Conservation (phyloP, 345 rosid genomes). For the thale cress (Arabidopsis thaliana) region DNA sequence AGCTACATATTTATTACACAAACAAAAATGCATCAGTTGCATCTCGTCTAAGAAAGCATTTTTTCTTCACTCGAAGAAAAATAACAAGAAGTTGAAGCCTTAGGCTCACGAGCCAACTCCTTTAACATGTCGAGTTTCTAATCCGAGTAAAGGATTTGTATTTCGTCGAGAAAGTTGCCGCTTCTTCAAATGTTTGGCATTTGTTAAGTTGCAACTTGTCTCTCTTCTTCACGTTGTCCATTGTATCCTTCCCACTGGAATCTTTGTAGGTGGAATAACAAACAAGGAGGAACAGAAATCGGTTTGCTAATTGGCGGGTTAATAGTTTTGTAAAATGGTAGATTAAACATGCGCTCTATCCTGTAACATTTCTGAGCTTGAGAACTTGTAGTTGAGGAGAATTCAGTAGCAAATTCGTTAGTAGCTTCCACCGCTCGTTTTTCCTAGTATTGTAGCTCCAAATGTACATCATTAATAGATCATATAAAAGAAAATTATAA, state of each 20-base stretch:
- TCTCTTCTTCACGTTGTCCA: constrained; percentile 34
- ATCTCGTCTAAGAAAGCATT: constrained; percentile 8
- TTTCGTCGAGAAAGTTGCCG: constrained; percentile 16
- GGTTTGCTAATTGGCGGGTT: background rate
- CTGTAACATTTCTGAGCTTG: constrained; percentile 24
- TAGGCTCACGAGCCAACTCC: constrained; percentile 28
- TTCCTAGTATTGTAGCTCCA: constrained; percentile 27
- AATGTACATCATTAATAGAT: background rate
- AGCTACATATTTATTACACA: background rate
- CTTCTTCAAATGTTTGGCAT: constrained; percentile 21
- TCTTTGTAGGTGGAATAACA: constrained; percentile 13
- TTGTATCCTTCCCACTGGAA: constrained; percentile 27
- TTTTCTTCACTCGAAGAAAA: constrained; percentile 19
- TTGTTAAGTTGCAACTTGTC: constrained; percentile 30
- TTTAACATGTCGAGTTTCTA: constrained; percentile 23
- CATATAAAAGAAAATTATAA: no score
- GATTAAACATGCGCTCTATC: background rate
- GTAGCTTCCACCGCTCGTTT: constrained; percentile 28
- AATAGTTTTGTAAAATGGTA: background rate
- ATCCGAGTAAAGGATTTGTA: background rate
- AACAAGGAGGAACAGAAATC: background rate
- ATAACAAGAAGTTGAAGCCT: constrained; percentile 28
- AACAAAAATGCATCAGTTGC: constrained; percentile 1
- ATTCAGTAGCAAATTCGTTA: constrained; percentile 5
- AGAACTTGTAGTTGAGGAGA: constrained; percentile 27